Evolutionary conservation across 1,284 basidiomycete species (phyloP), one percentile per base, ranked within the genome.

Genomic region (Microbotryomycetes sp.): DNA sequence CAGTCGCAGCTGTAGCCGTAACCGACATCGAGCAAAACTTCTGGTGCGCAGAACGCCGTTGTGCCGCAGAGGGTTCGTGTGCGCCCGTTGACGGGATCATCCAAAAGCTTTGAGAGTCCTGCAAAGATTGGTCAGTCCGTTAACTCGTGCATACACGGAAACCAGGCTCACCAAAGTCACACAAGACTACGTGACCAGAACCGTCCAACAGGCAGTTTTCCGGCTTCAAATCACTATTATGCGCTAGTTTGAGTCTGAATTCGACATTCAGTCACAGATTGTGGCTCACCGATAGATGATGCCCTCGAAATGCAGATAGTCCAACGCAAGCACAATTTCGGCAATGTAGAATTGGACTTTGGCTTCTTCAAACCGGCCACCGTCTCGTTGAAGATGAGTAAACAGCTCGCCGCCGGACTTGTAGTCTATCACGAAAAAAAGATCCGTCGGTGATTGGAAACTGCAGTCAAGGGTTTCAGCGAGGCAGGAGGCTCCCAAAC

Each of bases 401-500:
- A 75, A 78, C 31, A 78, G 70, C 68, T 78, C 77, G 21, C 77
- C 77, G 24, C 77, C 77, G 13, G 71, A 72, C 66, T 78, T 78
- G 72, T 77, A 76, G 64, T 78, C 77, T 31, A 76, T 77, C 18
- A 77, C 73, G 61, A 78, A 74, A 69, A 76, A 76, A 35, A 68
- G 56, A 46, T 61, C 60, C 28, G 35, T 52, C 1, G 30, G 50
- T 26, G 54, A 50, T 45, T 64, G 64, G 31, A 68, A 68, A 26
- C 56, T 52, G 26, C 3, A 18, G 5, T 3, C 23, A 15, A 45
- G 45, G 54, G 24, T 6, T 4, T 16, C 21, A 29, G 28, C 18
- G 52, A 45, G 21, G 30, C 23, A 23, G 35, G 21, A 23, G 48
- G 21, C 16, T 50, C 9, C 18, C 54, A n/a, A 18, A 55, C 67